Evolutionary conservation across 345 rosid species (phyloP).

Genomic region (Populus pruinosa): DNA sequence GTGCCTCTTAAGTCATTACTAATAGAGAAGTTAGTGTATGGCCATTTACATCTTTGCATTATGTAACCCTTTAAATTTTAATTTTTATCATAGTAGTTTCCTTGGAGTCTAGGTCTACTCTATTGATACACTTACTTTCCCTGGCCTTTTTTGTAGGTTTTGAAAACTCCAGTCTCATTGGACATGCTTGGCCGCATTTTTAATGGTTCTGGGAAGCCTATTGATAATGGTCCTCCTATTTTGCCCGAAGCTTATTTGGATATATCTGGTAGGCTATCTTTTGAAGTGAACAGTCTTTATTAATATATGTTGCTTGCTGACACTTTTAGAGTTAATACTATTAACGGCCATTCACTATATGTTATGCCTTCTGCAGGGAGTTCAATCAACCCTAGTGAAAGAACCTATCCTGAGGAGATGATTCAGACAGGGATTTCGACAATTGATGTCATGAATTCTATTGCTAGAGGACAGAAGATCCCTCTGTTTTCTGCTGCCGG

Average conservation of each 20-base stretch:
- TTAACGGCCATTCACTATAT: neutral
- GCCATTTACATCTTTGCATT: neutral
- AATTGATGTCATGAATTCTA: constrained; percentile 96
- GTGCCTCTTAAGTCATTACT: neutral
- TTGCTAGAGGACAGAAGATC: constrained; percentile 97
- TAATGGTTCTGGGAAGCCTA: constrained; percentile 96
- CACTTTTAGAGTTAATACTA: neutral
- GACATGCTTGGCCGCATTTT: constrained; percentile 97
- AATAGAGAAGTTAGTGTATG: neutral
- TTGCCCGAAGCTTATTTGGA: constrained; percentile 93
- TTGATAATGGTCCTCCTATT: constrained; percentile 93
- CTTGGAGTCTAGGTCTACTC: neutral
- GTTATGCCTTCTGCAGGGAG: constrained; percentile 49
- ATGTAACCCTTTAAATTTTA: neutral
- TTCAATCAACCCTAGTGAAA: constrained; percentile 97
- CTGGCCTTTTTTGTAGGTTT: constrained; percentile 46
- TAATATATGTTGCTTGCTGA: constrained; percentile 2
- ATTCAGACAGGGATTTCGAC: constrained; percentile 98
- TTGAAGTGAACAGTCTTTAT: neutral
- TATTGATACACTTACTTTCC: neutral
- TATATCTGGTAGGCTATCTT: constrained; percentile 62
- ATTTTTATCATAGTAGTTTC: neutral
- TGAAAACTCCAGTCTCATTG: constrained; percentile 87
- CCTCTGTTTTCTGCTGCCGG: constrained; percentile 99
- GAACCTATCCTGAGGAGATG: constrained; percentile 99